Conservation (phyloP, 192 early-diverging fungal species). For the Coemansia sp. region DNA sequence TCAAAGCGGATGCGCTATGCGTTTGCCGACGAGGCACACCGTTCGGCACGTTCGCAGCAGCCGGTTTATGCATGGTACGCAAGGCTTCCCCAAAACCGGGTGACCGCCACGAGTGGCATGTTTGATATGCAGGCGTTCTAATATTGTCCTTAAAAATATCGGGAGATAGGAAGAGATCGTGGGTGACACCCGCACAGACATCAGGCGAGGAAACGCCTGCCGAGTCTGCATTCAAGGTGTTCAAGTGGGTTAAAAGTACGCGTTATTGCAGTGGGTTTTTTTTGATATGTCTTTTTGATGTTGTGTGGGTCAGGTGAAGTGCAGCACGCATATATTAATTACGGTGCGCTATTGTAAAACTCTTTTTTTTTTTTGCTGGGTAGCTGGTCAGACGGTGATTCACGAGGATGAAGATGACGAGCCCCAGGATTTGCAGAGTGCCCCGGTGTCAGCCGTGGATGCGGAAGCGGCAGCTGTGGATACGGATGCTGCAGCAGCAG, state of each 20-base stretch:
- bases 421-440: not conserved
- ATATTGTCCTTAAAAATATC: not conserved
- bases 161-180: slow-evolving; percentile 23
- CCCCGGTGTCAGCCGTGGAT: not conserved
- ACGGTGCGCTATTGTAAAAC: not conserved
- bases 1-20: slow-evolving; percentile 46
- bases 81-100: not conserved
- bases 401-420: slow-evolving; percentile 49
- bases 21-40: slow-evolving; percentile 20
- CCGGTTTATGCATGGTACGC: slow-evolving; percentile 44
- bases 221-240: slow-evolving; percentile 16
- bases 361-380: slow-evolving; percentile 8
- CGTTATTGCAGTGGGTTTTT: not conserved
- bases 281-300: slow-evolving; percentile 6
- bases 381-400: slow-evolving; percentile 51
- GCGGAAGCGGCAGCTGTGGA: not conserved
- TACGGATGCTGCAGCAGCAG: not conserved
- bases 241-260: slow-evolving; percentile 48
- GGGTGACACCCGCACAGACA: slow-evolving; percentile 15
- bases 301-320: not conserved
- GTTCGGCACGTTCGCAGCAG: slow-evolving; percentile 30
- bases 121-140: not conserved
- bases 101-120: no score
- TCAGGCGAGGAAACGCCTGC: slow-evolving; percentile 7
- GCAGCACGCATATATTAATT: slow-evolving; percentile 46